These are phyloP conservation scores for Beauveria rudraprayagi DNA, from an alignment of 2,329 filamentous ascomycete genomes.

Conservation along the genomic window DNA sequence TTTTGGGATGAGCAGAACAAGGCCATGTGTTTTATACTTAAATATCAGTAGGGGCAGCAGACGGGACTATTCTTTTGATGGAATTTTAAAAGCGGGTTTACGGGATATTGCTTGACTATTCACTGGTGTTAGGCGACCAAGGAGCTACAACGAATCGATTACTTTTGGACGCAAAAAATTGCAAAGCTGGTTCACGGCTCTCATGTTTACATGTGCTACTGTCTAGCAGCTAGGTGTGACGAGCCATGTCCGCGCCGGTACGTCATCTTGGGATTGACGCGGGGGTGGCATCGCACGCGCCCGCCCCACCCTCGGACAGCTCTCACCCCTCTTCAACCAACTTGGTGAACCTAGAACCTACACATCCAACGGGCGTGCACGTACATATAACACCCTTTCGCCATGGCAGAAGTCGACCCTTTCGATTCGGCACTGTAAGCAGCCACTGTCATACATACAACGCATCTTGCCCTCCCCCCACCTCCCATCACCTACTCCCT, in stretches of 20 bases:
- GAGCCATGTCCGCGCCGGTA: background rate
- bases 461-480: background rate
- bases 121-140: background rate
- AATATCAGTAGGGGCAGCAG: background rate
- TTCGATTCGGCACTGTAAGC: slow-evolving; percentile 71
- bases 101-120: background rate
- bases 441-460: slow-evolving; percentile 3
- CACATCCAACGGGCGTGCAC: background rate
- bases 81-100: background rate
- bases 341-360: background rate
- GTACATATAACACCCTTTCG: slow-evolving; percentile 1
- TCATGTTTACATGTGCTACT: background rate
- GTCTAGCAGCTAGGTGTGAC: background rate
- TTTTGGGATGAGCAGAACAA: background rate
- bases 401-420: slow-evolving; percentile 51
- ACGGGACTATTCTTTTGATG: background rate
- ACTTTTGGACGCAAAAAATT: background rate
- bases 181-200: background rate
- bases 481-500: background rate
- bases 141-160: background rate
- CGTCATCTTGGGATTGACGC: background rate
- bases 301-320: slow-evolving; percentile 3
- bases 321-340: background rate
- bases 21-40: background rate
- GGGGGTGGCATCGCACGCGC: background rate